Conservation (phyloP, 106 monocot species). For the Chionographis japonica region DNA sequence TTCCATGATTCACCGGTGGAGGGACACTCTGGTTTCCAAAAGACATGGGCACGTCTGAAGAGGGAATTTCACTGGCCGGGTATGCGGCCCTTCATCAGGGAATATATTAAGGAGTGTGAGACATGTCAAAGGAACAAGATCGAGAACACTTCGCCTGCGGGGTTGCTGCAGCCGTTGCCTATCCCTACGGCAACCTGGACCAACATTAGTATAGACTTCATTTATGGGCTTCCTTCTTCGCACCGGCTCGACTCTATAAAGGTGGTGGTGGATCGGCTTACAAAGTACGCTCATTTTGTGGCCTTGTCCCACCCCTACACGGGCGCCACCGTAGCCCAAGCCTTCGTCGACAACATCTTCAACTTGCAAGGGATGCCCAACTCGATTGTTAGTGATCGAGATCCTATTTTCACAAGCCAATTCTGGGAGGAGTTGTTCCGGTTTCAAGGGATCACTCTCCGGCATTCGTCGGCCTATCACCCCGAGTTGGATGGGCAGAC, state of each 20-base stretch:
- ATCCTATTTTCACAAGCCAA: not conserved
- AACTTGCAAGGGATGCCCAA: slow-evolving; percentile 2
- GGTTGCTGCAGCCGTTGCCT: slow-evolving; percentile 6
- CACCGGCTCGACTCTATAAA: not conserved
- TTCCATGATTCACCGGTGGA: too few relatives aligned
- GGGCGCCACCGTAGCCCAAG: not conserved
- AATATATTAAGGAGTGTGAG: too few relatives aligned
- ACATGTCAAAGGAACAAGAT: too few relatives aligned
- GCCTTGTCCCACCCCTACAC: not conserved
- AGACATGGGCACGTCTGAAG: too few relatives aligned
- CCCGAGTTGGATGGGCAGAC: slow-evolving; percentile 13
- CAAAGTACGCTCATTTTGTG: slow-evolving; percentile 9
- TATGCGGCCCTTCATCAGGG: too few relatives aligned
- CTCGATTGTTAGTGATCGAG: not conserved
- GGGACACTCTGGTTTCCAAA: too few relatives aligned
- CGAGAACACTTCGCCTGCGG: too few relatives aligned
- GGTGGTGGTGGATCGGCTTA: slow-evolving; percentile 4
- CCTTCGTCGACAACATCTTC: not conserved
- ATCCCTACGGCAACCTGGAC: not conserved
- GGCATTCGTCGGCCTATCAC: not conserved
- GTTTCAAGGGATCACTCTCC: not conserved
- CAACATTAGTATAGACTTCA: slow-evolving; percentile 7
- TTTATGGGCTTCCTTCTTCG: slow-evolving; percentile 2
- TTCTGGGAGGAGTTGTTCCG: slow-evolving; percentile 12
- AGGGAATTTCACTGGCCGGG: too few relatives aligned